Percentiles rank a stretch among this genome's conserved stretches.
Evolutionary conservation across 1,284 basidiomycete species (phyloP).

Genomic region (Stygiomarasmius scandens): DNA sequence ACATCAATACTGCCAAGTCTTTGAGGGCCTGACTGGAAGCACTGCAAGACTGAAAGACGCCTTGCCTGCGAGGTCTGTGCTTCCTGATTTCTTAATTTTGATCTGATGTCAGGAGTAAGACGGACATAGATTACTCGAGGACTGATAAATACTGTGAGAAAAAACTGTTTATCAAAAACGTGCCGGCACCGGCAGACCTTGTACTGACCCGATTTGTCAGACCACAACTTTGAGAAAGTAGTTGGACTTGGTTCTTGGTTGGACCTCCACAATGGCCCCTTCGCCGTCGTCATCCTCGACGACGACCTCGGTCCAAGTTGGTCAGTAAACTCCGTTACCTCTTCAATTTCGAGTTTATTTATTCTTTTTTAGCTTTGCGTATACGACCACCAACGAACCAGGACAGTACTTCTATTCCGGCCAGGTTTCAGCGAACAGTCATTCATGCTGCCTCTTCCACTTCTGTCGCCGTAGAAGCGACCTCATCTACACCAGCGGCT

Average conservation of each 20-base stretch:
- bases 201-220: constrained; percentile 15
- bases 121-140: no score
- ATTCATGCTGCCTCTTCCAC: constrained; percentile 75
- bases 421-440: constrained; percentile 90
- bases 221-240: no score
- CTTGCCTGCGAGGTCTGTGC: background rate
- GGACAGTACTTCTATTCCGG: constrained; percentile 84
- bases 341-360: constrained; percentile 9
- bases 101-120: no score
- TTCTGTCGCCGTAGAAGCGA: constrained; percentile 76
- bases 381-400: constrained; percentile 88
- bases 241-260: constrained; percentile 7
- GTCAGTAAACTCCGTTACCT: constrained; percentile 46
- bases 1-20: no score
- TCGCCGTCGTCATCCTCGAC: constrained; percentile 68
- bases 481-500: constrained; percentile 47
- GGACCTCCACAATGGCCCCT: constrained; percentile 57
- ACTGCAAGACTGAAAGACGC: background rate
- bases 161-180: background rate
- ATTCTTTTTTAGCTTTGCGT: constrained; percentile 71
- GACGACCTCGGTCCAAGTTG: constrained; percentile 86
- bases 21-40: no score
- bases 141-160: no score
- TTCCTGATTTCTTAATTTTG: background rate
- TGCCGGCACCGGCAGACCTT: background rate